Conservation (phyloP, 2,329 filamentous ascomycete genomes). For the Alternaria hordeiaustralica region DNA sequence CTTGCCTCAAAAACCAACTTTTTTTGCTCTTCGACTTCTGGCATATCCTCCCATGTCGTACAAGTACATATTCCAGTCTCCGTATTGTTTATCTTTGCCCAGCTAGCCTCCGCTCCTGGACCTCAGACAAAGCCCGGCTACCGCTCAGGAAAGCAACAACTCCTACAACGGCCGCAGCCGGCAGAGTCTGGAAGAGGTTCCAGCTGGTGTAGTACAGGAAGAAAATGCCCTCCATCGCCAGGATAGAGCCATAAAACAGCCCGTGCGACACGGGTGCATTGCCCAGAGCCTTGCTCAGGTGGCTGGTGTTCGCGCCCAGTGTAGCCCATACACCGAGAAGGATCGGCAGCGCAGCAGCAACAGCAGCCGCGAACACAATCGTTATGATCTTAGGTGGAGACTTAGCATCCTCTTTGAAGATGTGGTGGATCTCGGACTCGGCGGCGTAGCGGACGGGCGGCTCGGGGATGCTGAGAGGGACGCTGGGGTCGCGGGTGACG, state of each 20-base stretch:
- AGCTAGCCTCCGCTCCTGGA: slow-evolving; percentile 83
- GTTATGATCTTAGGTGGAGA: slow-evolving; percentile 84
- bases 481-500: slow-evolving; percentile 68
- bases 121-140: slow-evolving; percentile 87
- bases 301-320: slow-evolving; percentile 82
- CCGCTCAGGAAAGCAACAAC: slow-evolving; percentile 82
- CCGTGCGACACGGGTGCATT: slow-evolving; percentile 80
- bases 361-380: slow-evolving; percentile 74
- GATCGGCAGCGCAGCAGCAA: slow-evolving; percentile 75
- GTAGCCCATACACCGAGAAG: slow-evolving; percentile 76
- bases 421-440: slow-evolving; percentile 85
- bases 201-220: slow-evolving; percentile 92
- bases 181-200: slow-evolving; percentile 90
- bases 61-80: no score
- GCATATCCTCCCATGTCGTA: no score
- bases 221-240: slow-evolving; percentile 89
- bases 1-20: no score
- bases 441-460: slow-evolving; percentile 82
- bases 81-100: slow-evolving; percentile 63
- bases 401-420: slow-evolving; percentile 79
- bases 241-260: slow-evolving; percentile 84
- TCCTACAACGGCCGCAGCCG: slow-evolving; percentile 71
- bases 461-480: slow-evolving; percentile 66
- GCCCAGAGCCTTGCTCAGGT: slow-evolving; percentile 76
- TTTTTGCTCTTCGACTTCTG: no score